phyloP scores from a whole-genome alignment of 176 grass and related monocot genomes.

The Oryza rufipogon region DNA sequence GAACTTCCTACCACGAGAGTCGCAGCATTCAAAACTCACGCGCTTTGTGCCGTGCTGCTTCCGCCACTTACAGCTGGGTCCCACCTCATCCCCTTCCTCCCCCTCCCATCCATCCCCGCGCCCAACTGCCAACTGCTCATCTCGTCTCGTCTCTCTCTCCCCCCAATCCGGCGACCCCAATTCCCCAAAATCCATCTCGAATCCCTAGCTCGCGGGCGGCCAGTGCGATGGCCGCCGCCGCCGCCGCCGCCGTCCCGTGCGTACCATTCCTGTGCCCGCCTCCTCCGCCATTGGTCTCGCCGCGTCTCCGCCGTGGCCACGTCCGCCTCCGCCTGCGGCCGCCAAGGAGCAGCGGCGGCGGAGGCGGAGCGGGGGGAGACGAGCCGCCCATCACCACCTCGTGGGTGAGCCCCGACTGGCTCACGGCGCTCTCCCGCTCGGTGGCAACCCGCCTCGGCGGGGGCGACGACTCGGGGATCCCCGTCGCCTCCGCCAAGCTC shows the following conservation, averaged over 20 bases:
- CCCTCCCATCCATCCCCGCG: too few species aligned
- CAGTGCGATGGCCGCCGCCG: conserved; percentile 32
- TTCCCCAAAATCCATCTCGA: background rate
- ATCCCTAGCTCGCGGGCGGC: background rate
- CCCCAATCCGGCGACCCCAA: background rate
- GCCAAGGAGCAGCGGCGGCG: conserved; percentile 35
- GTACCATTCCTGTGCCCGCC: background rate
- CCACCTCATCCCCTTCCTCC: conserved; percentile 39
- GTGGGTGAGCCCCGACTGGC: conserved; percentile 94
- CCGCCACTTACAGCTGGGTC: conserved; percentile 17
- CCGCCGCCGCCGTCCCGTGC: background rate
- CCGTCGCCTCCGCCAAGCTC: conserved; percentile 80
- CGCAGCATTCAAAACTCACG: conserved; percentile 20
- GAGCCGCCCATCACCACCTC: conserved; percentile 43
- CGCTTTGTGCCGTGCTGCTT: background rate
- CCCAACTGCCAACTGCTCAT: background rate
- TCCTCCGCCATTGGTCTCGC: conserved; percentile 21
- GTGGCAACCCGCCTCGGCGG: conserved; percentile 33
- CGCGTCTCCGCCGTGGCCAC: background rate
- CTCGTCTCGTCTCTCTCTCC: background rate
- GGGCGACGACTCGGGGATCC: conserved; percentile 79
- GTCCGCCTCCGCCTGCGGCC: conserved; percentile 29
- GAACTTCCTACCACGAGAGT: too few species aligned
- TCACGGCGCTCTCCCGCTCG: conserved; percentile 64
- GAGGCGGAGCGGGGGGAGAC: background rate